phyloP scores from a whole-genome alignment of 2,329 filamentous ascomycete genomes.

The Pochonia chlamydosporia region DNA sequence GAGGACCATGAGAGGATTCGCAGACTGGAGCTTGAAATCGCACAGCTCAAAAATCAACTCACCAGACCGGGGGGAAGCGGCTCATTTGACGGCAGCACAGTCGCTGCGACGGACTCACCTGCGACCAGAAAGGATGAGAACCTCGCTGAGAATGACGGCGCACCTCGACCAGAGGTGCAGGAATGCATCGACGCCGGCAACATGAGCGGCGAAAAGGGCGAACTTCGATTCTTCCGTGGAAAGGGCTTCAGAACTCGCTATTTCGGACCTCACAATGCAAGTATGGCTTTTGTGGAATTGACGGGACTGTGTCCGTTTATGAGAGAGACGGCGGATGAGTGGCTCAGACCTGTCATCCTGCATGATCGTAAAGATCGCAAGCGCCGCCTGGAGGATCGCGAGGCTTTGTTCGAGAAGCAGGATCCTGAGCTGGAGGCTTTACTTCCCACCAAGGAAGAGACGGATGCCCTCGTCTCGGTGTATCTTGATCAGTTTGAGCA shows the following conservation, averaged over 20 bases:
- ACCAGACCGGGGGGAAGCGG: constrained; percentile 33
- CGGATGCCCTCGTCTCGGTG: constrained; percentile 41
- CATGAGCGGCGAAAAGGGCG: constrained; percentile 39
- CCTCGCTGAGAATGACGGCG: constrained; percentile 23
- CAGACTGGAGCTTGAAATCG: constrained; percentile 52
- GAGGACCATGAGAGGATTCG: constrained; percentile 54
- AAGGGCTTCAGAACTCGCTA: constrained; percentile 56
- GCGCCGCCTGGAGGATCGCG: constrained; percentile 46
- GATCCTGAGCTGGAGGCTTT: constrained; percentile 46
- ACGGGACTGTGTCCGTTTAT: constrained; percentile 55
- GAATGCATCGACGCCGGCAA: constrained; percentile 35
- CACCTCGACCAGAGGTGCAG: constrained; percentile 29
- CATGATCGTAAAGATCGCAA: constrained; percentile 50
- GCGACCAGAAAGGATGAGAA: constrained; percentile 39
- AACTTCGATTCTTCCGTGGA: constrained; percentile 52
- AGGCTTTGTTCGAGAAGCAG: constrained; percentile 40
- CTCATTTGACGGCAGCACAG: constrained; percentile 46
- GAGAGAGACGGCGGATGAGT: constrained; percentile 57
- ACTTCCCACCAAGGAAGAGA: constrained; percentile 40
- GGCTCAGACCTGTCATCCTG: constrained; percentile 52
- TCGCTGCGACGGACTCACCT: constrained; percentile 39
- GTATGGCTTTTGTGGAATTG: constrained; percentile 53
- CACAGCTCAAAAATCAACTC: constrained; percentile 49
- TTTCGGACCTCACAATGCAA: constrained; percentile 55
- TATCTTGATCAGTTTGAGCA: constrained; percentile 52